A percentile compares a stretch with the other conserved stretches of the same genome.
Conservation (phyloP, 352 stramenopile genomes). For the Pythium grandisporangium region DNA sequence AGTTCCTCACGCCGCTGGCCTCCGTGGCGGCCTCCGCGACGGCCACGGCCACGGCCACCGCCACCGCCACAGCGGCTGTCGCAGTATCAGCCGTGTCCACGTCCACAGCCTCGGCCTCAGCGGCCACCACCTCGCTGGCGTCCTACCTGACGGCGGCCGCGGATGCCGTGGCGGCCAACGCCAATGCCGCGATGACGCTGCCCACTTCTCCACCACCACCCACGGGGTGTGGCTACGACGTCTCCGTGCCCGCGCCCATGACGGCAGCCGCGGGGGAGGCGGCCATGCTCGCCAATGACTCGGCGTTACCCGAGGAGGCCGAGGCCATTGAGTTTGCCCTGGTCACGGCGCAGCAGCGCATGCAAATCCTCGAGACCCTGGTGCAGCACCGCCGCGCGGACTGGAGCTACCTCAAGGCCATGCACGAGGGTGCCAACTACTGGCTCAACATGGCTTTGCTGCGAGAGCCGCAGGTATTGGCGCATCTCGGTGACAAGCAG, state of each 20-base stretch:
- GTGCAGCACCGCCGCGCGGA: conserved; percentile 62
- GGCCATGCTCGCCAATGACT: no score
- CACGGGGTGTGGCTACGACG: no score
- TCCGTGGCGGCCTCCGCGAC: neutral
- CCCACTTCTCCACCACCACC: no score
- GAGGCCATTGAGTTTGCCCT: conserved; percentile 32
- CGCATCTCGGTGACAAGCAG: conserved; percentile 46
- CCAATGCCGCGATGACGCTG: no score
- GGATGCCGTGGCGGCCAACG: no score
- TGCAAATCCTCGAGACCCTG: conserved; percentile 65
- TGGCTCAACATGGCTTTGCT: conserved; percentile 77
- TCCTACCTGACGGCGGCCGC: neutral
- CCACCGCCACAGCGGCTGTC: neutral
- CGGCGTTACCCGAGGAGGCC: conserved; percentile 11
- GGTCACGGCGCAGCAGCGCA: conserved; percentile 53
- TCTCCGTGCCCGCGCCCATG: no score
- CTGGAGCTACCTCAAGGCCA: conserved; percentile 74
- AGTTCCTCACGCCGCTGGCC: conserved; percentile 42
- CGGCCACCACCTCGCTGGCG: conserved; percentile 4
- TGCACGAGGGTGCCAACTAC: conserved; percentile 72
- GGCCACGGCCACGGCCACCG: neutral
- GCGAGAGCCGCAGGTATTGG: conserved; percentile 54
- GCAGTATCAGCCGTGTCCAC: neutral
- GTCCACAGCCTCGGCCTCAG: conserved; percentile 2
- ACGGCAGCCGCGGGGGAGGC: no score